Evolutionary conservation across 1,284 basidiomycete species (phyloP).

Genomic region (Boletus sp.): DNA sequence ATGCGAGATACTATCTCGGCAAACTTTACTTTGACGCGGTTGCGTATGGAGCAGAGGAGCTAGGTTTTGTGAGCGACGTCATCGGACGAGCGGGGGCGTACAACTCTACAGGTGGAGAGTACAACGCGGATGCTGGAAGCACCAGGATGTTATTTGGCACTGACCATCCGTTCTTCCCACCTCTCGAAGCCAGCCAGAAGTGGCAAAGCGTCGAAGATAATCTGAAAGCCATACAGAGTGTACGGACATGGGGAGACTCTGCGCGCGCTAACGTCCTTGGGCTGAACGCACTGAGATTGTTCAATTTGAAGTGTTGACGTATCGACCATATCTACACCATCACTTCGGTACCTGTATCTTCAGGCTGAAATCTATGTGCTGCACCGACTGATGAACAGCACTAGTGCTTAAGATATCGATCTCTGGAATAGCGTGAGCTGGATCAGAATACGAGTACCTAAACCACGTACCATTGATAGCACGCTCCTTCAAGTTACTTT

Average conservation of each 20-base stretch:
- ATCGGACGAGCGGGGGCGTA: slow-evolving; percentile 60
- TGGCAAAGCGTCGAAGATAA: slow-evolving; percentile 85
- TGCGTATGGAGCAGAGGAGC: slow-evolving; percentile 78
- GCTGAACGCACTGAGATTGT: slow-evolving; percentile 66
- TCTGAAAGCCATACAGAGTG: slow-evolving; percentile 66
- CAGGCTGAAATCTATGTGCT: slow-evolving; percentile 90
- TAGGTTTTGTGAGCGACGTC: slow-evolving; percentile 69
- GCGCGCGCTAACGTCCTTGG: slow-evolving; percentile 62
- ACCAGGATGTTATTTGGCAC: slow-evolving; percentile 77
- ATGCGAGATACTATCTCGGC: slow-evolving; percentile 80
- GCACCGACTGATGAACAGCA: slow-evolving; percentile 86
- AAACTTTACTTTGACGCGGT: slow-evolving; percentile 80
- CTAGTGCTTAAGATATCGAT: slow-evolving; percentile 94
- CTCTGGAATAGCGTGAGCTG: slow-evolving; percentile 49
- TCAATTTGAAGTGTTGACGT: slow-evolving; percentile 40
- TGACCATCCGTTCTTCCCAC: slow-evolving; percentile 89
- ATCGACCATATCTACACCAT: slow-evolving; percentile 10
- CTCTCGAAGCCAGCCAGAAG: slow-evolving; percentile 60
- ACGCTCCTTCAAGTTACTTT: slow-evolving; percentile 70
- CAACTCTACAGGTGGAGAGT: slow-evolving; percentile 35
- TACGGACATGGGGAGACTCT: slow-evolving; percentile 48
- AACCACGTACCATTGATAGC: slow-evolving; percentile 65
- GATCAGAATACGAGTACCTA: not conserved
- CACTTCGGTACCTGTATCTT: slow-evolving; percentile 76
- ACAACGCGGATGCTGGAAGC: slow-evolving; percentile 40